Conservation (phyloP, 2,329 filamentous ascomycete species). For the Sclerotinia subarctica region DNA sequence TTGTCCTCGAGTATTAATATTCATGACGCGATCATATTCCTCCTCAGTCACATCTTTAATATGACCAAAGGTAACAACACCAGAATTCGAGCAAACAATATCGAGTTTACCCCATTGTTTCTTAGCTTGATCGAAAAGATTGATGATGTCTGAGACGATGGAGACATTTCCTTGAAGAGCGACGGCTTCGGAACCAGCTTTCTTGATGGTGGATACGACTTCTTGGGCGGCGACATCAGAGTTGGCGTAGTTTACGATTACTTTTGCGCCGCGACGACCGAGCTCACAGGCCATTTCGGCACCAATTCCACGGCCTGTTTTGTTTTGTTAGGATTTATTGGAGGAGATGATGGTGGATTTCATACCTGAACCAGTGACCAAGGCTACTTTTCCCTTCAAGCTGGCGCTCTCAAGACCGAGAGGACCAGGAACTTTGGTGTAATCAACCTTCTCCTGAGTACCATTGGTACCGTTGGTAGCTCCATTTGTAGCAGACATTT, state of each 20-base stretch:
- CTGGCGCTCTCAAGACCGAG: constrained; percentile 31
- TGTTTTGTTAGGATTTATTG: background rate
- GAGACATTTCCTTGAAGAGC: constrained; percentile 60
- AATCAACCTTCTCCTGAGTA: constrained; percentile 6
- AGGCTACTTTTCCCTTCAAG: constrained; percentile 33
- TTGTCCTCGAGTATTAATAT: constrained; percentile 63
- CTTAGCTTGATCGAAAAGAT: constrained; percentile 33
- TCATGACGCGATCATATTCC: constrained; percentile 49
- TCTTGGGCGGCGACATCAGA: constrained; percentile 61
- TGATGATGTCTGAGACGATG: constrained; percentile 40
- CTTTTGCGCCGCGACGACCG: constrained; percentile 59
- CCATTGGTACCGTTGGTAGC: constrained; percentile 19
- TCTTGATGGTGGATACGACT: constrained; percentile 61
- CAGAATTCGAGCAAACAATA: constrained; percentile 38
- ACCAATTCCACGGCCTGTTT: constrained; percentile 60
- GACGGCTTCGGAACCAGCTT: constrained; percentile 50
- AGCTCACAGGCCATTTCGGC: constrained; percentile 65
- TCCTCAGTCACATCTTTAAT: constrained; percentile 36
- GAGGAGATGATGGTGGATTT: background rate
- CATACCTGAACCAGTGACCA: constrained; percentile 39
- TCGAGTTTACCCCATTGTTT: constrained; percentile 37
- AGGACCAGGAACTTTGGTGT: constrained; percentile 25
- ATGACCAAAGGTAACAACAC: constrained; percentile 52
- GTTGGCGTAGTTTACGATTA: constrained; percentile 56
- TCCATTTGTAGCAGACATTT: constrained; percentile 23